These are phyloP conservation scores for Fagopyrum esculentum DNA, from an alignment of 148 eudicot genomes.

Conservation along the genomic window DNA sequence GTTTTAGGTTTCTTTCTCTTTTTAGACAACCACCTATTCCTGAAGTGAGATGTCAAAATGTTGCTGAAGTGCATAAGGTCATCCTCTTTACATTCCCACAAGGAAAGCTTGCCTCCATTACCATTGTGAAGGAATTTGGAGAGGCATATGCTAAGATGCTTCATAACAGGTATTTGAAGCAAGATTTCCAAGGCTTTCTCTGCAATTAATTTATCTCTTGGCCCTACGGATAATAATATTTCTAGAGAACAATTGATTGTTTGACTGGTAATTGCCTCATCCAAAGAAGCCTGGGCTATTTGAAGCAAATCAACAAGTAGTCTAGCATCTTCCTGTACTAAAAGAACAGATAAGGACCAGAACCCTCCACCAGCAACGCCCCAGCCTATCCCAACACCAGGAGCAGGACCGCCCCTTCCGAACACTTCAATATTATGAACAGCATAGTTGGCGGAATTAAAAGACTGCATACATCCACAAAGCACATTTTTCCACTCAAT, in stretches of 20 bases:
- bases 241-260: slow-evolving; percentile 46
- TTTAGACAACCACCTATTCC: slow-evolving; percentile 57
- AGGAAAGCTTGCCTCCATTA: slow-evolving; percentile 23
- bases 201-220: slow-evolving; percentile 40
- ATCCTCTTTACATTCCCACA: slow-evolving; percentile 44
- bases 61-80: slow-evolving; percentile 44
- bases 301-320: slow-evolving; percentile 50
- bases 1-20: slow-evolving; percentile 50
- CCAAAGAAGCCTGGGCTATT: slow-evolving; percentile 25
- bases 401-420: slow-evolving; percentile 95
- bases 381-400: slow-evolving; percentile 95
- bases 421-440: slow-evolving; percentile 52
- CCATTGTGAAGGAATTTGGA: slow-evolving; percentile 29
- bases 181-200: slow-evolving; percentile 47
- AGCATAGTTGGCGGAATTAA: slow-evolving; percentile 38
- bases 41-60: slow-evolving; percentile 60
- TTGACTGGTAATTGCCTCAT: slow-evolving; percentile 30
- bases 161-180: slow-evolving; percentile 49
- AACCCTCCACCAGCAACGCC: slow-evolving; percentile 78
- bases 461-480: slow-evolving; percentile 34
- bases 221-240: slow-evolving; percentile 47
- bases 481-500: slow-evolving; percentile 36
- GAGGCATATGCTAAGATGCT: slow-evolving; percentile 44
- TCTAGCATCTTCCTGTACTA: slow-evolving; percentile 62
- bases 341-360: slow-evolving; percentile 53